A percentile compares a stretch with the other conserved stretches of the same genome.
Conservation (phyloP, 2,329 filamentous ascomycete species). For the Exserohilum turcica region DNA sequence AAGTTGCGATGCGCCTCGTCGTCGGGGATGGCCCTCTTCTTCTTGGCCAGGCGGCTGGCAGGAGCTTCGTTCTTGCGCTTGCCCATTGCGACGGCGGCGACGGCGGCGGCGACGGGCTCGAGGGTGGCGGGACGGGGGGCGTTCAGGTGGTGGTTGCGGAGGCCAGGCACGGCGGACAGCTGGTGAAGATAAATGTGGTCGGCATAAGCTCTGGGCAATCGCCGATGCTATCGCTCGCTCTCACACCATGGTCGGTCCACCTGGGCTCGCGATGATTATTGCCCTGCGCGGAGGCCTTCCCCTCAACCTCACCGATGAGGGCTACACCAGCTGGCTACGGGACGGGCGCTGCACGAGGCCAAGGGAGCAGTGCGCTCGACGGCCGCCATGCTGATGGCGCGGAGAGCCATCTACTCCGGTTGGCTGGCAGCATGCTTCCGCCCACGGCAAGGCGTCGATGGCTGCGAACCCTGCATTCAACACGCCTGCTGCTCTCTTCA, state of each 20-base stretch:
- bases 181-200: slow-evolving; percentile 21
- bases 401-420: slow-evolving; percentile 23
- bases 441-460: slow-evolving; percentile 4
- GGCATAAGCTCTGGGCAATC: slow-evolving; percentile 14
- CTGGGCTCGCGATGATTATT: slow-evolving; percentile 10
- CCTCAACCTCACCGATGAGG: slow-evolving; percentile 12
- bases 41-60: slow-evolving; percentile 49
- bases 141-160: slow-evolving; percentile 8
- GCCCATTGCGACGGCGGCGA: slow-evolving; percentile 17
- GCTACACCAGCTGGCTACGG: background rate
- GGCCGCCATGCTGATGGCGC: slow-evolving; percentile 10
- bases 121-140: slow-evolving; percentile 28
- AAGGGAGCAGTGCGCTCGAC: background rate
- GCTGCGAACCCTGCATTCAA: slow-evolving; percentile 4
- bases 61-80: slow-evolving; percentile 53
- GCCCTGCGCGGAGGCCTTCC: slow-evolving; percentile 1
- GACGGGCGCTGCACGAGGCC: slow-evolving; percentile 1
- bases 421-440: slow-evolving; percentile 15
- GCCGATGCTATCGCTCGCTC: slow-evolving; percentile 15
- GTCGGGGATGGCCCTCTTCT: slow-evolving; percentile 51
- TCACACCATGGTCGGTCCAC: slow-evolving; percentile 24
- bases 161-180: slow-evolving; percentile 6
- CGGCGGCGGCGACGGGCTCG: no score
- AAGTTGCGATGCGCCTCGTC: slow-evolving; percentile 49
- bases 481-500: background rate